Percentiles rank a stretch among this genome's conserved stretches.
These are phyloP conservation scores for Penicillium dipodomyicola DNA, from an alignment of 495 filamentous ascomycete genomes.

Conservation along the genomic window DNA sequence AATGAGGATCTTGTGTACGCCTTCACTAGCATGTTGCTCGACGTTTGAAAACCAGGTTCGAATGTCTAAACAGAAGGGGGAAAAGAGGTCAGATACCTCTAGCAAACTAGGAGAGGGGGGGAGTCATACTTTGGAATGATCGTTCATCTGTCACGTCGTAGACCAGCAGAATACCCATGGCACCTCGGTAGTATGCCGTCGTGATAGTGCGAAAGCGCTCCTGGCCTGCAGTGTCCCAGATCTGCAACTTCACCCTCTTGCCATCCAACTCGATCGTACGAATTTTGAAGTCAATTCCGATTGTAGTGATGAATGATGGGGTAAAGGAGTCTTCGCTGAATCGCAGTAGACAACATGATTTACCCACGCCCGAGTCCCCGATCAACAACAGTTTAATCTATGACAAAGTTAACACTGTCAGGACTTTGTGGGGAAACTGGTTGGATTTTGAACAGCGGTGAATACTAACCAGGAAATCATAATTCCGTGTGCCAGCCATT, in stretches of 20 bases:
- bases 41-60: slow-evolving; percentile 99
- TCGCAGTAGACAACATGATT: slow-evolving; percentile 96
- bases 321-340: slow-evolving; percentile 99
- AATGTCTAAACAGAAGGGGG: slow-evolving; percentile 64
- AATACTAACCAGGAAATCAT: slow-evolving; percentile 86
- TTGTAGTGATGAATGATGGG: slow-evolving; percentile 98
- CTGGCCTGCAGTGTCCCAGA: slow-evolving; percentile 98
- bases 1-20: slow-evolving; percentile 99
- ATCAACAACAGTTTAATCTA: slow-evolving; percentile 99
- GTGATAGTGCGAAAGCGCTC: slow-evolving; percentile 98
- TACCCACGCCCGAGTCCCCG: slow-evolving; percentile 96
- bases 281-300: slow-evolving; percentile 99
- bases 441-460: neutral
- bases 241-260: slow-evolving; percentile 97
- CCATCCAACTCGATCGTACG: slow-evolving; percentile 97
- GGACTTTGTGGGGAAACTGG: neutral
- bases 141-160: slow-evolving; percentile 98
- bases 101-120: neutral
- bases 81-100: neutral
- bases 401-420: slow-evolving; percentile 2
- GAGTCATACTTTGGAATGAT: slow-evolving; percentile 88
- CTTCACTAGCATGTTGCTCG: slow-evolving; percentile 97
- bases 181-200: slow-evolving; percentile 96
- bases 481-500: slow-evolving; percentile 97
- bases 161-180: slow-evolving; percentile 96